These are phyloP conservation scores for Tylopilus balloui DNA, from an alignment of 768 basidiomycete genomes.

Conservation along the genomic window DNA sequence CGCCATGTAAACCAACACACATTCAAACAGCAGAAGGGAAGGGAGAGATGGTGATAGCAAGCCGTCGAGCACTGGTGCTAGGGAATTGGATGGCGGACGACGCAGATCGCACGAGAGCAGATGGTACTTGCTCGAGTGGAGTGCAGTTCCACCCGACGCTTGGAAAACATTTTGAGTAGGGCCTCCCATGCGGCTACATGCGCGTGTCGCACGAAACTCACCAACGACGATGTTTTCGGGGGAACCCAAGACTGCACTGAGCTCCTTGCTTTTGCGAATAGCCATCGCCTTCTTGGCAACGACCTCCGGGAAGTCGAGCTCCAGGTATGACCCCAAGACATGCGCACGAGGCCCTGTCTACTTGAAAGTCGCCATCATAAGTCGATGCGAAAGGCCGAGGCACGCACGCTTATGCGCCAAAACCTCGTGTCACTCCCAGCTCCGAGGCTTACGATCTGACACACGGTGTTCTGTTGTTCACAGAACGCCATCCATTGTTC, in stretches of 20 bases:
- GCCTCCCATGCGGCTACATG: background rate
- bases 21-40: slow-evolving; percentile 88
- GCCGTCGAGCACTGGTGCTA: slow-evolving; percentile 35
- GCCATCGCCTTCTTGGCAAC: slow-evolving; percentile 80
- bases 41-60: slow-evolving; percentile 59
- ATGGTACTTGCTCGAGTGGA: slow-evolving; percentile 32
- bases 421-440: slow-evolving; percentile 72
- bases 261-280: slow-evolving; percentile 61
- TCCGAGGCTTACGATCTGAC: slow-evolving; percentile 92
- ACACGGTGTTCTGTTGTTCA: slow-evolving; percentile 39
- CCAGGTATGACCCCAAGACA: slow-evolving; percentile 61
- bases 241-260: slow-evolving; percentile 16
- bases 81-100: slow-evolving; percentile 42
- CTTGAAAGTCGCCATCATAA: background rate
- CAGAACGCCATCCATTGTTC: slow-evolving; percentile 55
- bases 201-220: slow-evolving; percentile 3
- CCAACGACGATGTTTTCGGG: slow-evolving; percentile 16
- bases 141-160: slow-evolving; percentile 36
- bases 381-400: background rate
- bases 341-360: slow-evolving; percentile 57
- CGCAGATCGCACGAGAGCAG: slow-evolving; percentile 80
- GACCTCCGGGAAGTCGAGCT: slow-evolving; percentile 87
- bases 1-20: slow-evolving; percentile 80
- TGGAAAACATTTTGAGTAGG: slow-evolving; percentile 4
- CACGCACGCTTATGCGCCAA: slow-evolving; percentile 80